Evolutionary conservation across 2,329 filamentous ascomycete species (phyloP).

Genomic region (Penicillium psychrosexuale): DNA sequence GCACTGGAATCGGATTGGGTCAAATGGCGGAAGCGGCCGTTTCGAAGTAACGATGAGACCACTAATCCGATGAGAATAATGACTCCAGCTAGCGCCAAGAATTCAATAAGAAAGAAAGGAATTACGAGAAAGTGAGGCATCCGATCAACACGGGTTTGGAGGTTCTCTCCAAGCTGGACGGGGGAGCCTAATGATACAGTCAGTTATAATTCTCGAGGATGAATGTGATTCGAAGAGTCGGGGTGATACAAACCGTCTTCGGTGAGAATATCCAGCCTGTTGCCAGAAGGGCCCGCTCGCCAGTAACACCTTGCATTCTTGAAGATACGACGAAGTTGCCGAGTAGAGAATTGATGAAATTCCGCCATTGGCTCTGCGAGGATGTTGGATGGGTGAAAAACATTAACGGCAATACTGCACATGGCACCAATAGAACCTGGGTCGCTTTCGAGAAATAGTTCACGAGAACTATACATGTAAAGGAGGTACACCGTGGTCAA

Average conservation of each 20-base stretch:
- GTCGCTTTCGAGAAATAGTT: slow-evolving; percentile 33
- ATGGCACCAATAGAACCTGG: slow-evolving; percentile 35
- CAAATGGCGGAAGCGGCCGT: slow-evolving; percentile 32
- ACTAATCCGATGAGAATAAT: slow-evolving; percentile 33
- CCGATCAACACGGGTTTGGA: slow-evolving; percentile 28
- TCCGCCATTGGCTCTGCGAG: slow-evolving; percentile 27
- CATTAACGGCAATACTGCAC: slow-evolving; percentile 34
- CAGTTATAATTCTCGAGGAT: neutral
- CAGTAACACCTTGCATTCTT: slow-evolving; percentile 30
- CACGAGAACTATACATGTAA: slow-evolving; percentile 28
- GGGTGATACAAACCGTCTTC: slow-evolving; percentile 25
- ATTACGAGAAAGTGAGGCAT: slow-evolving; percentile 36
- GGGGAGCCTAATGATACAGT: slow-evolving; percentile 19
- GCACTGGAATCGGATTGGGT: slow-evolving; percentile 33
- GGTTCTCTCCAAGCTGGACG: slow-evolving; percentile 22
- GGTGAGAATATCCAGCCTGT: slow-evolving; percentile 29
- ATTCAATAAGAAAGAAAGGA: slow-evolving; percentile 35
- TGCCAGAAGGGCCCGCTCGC: slow-evolving; percentile 27
- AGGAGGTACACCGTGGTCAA: slow-evolving; percentile 27
- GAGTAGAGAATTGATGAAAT: slow-evolving; percentile 35
- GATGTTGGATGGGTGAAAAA: slow-evolving; percentile 30
- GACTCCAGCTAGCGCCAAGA: slow-evolving; percentile 30
- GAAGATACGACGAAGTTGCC: slow-evolving; percentile 31
- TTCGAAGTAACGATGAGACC: slow-evolving; percentile 26
- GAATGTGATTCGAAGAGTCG: neutral